A percentile compares a stretch with the other conserved stretches of the same genome.
These are phyloP conservation scores for Cercospora sesami DNA, from an alignment of 2,329 filamentous ascomycete genomes.

Conservation along the genomic window DNA sequence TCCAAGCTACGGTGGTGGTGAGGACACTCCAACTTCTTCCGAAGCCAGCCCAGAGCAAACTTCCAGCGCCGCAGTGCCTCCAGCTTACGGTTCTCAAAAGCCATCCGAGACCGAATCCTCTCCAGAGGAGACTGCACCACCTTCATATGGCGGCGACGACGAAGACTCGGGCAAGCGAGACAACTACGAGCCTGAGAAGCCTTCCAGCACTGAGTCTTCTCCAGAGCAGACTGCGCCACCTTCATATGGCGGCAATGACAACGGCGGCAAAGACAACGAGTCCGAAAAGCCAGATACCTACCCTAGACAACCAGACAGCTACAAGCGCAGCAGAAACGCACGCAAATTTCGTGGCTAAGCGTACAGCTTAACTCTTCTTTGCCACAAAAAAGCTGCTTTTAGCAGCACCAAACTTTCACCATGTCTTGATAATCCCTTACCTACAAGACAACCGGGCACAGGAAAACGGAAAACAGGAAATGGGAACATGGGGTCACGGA, in stretches of 20 bases:
- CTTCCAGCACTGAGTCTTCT: not conserved
- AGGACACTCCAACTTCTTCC: not conserved
- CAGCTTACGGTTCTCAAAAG: not conserved
- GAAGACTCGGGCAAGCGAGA: not conserved
- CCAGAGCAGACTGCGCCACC: not conserved
- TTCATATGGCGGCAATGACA: not conserved
- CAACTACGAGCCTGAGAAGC: not conserved
- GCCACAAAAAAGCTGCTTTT: not conserved
- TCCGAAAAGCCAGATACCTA: not conserved
- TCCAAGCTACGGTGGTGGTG: constrained; percentile 1
- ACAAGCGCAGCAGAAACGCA: not conserved
- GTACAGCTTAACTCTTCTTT: not conserved
- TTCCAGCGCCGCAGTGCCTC: not conserved
- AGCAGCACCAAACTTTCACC: not conserved
- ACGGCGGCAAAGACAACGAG: not conserved
- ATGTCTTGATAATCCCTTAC: not conserved
- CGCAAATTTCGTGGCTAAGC: not conserved
- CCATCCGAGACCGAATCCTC: not conserved
- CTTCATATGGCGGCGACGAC: not conserved
- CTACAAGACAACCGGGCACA: not conserved
- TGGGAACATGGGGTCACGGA: not conserved
- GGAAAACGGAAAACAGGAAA: not conserved
- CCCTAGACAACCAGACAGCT: not conserved
- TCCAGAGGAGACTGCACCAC: not conserved
- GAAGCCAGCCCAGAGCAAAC: not conserved